Conservation (phyloP, 2,329 filamentous ascomycete species). For the Metarhizium humberi region DNA sequence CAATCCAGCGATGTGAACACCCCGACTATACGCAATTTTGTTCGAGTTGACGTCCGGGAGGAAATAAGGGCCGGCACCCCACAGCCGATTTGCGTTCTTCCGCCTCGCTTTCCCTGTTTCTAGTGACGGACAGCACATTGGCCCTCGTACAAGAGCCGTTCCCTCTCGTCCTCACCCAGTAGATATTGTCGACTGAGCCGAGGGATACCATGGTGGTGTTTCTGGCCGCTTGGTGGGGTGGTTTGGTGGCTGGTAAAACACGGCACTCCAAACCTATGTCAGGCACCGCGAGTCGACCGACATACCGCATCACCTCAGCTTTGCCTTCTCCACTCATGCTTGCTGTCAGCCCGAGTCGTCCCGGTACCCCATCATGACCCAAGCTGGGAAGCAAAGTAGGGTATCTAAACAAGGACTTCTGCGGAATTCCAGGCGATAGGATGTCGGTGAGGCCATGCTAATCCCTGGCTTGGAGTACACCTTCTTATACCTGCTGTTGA, state of each 20-base stretch:
- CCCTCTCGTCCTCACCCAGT: background rate
- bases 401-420: background rate
- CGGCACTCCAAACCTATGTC: background rate
- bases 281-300: background rate
- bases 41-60: background rate
- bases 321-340: background rate
- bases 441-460: background rate
- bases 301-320: background rate
- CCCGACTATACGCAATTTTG: too few relatives aligned
- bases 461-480: background rate
- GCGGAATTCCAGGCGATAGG: background rate
- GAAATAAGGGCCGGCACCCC: background rate
- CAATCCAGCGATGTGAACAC: too few relatives aligned
- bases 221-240: constrained; percentile 3
- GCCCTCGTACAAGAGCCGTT: background rate
- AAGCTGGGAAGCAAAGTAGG: background rate
- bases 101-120: background rate
- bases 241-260: background rate
- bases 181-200: background rate
- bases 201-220: background rate
- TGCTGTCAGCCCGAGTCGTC: background rate
- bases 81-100: background rate
- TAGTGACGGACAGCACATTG: background rate
- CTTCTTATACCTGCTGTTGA: background rate
- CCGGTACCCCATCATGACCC: background rate